These are phyloP conservation scores for Gracilaria caudata DNA, from an alignment of 23 red algal genomes.

Conservation along the genomic window DNA sequence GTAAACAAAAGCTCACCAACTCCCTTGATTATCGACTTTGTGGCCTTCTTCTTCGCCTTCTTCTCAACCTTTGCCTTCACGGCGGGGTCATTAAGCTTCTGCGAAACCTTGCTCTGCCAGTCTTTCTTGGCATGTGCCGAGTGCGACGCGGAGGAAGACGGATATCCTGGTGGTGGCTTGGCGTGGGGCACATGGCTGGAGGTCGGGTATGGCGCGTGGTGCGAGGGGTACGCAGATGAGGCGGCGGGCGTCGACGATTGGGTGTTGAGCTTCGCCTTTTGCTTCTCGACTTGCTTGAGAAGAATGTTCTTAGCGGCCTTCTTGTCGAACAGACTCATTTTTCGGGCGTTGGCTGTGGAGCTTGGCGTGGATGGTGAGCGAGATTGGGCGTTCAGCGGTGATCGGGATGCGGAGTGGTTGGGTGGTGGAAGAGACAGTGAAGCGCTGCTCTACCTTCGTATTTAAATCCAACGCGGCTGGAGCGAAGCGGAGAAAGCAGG, in stretches of 20 bases:
- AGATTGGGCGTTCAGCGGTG: background rate
- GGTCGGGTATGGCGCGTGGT: background rate
- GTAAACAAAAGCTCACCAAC: background rate
- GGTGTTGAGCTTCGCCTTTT: background rate
- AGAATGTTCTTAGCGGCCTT: background rate
- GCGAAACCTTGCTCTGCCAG: slow-evolving; percentile 18
- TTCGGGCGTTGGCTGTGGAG: background rate
- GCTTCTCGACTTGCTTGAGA: slow-evolving; percentile 27
- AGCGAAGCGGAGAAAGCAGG: background rate
- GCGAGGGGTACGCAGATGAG: background rate
- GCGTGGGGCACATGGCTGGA: background rate
- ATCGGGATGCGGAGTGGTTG: background rate
- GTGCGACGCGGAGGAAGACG: background rate
- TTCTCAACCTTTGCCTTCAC: slow-evolving; percentile 26
- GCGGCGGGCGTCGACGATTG: background rate
- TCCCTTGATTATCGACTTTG: slow-evolving; percentile 10
- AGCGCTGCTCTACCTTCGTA: background rate
- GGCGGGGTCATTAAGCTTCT: slow-evolving; percentile 1
- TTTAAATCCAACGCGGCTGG: background rate
- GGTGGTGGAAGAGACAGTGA: background rate
- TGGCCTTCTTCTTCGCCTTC: background rate
- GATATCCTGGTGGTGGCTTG: background rate
- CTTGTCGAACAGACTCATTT: slow-evolving; percentile 20
- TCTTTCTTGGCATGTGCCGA: slow-evolving; percentile 8
- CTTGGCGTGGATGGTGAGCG: background rate